Evolutionary conservation across 2,329 filamentous ascomycete genomes (phyloP).

Genomic region (Cercospora zeae-maydis): DNA sequence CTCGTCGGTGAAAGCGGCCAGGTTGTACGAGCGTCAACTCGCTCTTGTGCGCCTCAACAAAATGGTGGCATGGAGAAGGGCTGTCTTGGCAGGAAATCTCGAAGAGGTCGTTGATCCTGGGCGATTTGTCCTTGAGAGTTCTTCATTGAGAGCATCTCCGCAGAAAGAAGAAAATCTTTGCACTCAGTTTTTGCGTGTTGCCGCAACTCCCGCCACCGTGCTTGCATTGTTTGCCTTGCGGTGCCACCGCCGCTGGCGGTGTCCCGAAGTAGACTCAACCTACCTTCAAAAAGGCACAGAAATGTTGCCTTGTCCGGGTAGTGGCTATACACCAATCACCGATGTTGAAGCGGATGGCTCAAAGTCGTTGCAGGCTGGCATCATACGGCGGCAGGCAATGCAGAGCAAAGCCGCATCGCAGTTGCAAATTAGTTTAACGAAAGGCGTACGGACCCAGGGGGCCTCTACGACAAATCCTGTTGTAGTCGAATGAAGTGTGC

Average conservation of each 20-base stretch:
- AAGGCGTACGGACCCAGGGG: too few species aligned
- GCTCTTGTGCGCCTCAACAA: slow-evolving; percentile 7
- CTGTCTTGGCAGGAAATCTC: background rate
- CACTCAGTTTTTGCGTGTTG: background rate
- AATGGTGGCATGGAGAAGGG: slow-evolving; percentile 8
- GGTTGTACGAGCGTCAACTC: slow-evolving; percentile 3
- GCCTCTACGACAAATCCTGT: too few species aligned
- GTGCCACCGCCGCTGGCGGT: background rate
- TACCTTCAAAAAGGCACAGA: background rate
- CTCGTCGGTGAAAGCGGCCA: background rate
- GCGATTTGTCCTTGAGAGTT: background rate
- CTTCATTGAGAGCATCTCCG: too few species aligned
- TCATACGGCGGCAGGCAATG: too few species aligned
- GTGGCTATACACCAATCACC: background rate
- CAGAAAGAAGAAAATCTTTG: too few species aligned
- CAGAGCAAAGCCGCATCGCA: too few species aligned
- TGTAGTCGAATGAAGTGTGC: too few species aligned
- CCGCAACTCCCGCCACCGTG: background rate
- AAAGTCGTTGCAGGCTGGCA: too few species aligned
- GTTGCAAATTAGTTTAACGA: too few species aligned
- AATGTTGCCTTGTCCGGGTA: background rate
- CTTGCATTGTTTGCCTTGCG: background rate
- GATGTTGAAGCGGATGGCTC: too few species aligned
- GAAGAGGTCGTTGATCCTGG: background rate
- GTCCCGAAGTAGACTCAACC: background rate